Conservation (phyloP, 805 yeast genomes). For the Nakazawaea ernobii region DNA sequence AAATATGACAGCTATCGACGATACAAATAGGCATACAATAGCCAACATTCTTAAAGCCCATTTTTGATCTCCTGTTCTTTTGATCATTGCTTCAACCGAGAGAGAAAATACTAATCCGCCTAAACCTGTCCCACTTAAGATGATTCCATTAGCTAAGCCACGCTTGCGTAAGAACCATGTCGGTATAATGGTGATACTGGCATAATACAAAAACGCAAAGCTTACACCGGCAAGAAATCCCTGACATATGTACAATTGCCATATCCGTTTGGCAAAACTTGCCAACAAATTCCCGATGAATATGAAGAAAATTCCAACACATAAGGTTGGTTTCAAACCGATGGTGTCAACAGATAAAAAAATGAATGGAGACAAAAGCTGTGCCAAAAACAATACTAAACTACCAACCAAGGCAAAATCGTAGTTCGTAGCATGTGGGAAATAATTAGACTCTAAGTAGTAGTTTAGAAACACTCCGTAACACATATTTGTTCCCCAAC, state of each 20-base stretch:
- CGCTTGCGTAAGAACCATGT: conserved; percentile 43
- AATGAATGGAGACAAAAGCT: conserved; percentile 54
- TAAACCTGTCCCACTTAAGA: conserved; percentile 45
- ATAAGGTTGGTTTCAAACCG: conserved; percentile 43
- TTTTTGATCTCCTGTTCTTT: conserved; percentile 33
- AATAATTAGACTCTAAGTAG: conserved; percentile 34
- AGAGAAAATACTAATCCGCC: conserved; percentile 46
- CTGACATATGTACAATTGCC: conserved; percentile 44
- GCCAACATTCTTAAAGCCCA: conserved; percentile 45
- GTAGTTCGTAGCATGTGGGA: conserved; percentile 43
- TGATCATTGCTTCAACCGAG: conserved; percentile 35
- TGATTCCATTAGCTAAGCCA: conserved; percentile 43
- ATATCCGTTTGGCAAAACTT: conserved; percentile 32
- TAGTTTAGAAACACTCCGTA: conserved; percentile 50
- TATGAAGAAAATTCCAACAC: conserved; percentile 33
- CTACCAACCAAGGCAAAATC: conserved; percentile 57
- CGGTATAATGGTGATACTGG: conserved; percentile 32
- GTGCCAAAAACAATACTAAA: conserved; percentile 46
- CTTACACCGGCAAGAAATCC: conserved; percentile 41
- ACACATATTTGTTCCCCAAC: conserved; percentile 52
- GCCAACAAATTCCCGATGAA: conserved; percentile 39
- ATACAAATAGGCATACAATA: conserved; percentile 25
- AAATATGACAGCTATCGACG: conserved; percentile 13
- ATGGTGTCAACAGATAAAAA: conserved; percentile 40
- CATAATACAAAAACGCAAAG: conserved; percentile 32